Conservation (phyloP, 306 rosid genomes). For the Cucumis melo region DNA sequence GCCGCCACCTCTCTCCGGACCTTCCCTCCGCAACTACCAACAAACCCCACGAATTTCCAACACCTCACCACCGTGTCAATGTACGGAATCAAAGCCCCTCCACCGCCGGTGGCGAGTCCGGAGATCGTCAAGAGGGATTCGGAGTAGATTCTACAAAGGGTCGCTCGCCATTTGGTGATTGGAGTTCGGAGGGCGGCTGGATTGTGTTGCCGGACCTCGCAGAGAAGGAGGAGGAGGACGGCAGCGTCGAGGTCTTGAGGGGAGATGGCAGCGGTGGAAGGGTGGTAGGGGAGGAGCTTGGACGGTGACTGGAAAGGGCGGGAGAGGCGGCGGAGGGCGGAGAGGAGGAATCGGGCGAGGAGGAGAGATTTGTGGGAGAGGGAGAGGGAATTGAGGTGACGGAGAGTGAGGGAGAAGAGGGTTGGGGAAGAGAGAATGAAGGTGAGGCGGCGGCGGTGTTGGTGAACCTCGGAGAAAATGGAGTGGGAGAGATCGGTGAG, state of each 20-base stretch:
- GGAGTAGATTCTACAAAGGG: conserved; percentile 14
- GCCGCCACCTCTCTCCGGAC: conserved; percentile 33
- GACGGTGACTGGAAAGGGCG: conserved; percentile 23
- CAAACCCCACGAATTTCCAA: conserved; percentile 32
- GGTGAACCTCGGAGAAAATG: conserved; percentile 35
- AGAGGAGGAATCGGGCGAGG: conserved; percentile 62
- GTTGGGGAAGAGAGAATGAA: conserved; percentile 54
- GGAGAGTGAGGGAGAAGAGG: conserved; percentile 56
- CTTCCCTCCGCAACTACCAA: conserved; percentile 15
- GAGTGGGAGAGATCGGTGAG: conserved; percentile 53
- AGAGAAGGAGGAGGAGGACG: conserved; percentile 58
- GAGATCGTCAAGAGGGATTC: conserved; percentile 22
- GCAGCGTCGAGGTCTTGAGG: conserved; percentile 52
- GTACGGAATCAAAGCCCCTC: conserved; percentile 36
- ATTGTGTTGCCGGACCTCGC: conserved; percentile 52
- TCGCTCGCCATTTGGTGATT: conserved; percentile 35
- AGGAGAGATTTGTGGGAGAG: conserved; percentile 54
- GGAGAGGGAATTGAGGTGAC: conserved; percentile 52
- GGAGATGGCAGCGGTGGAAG: conserved; percentile 12
- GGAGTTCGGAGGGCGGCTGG: conserved; percentile 37
- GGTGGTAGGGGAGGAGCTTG: conserved; percentile 2
- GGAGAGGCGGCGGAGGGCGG: conserved; percentile 52
- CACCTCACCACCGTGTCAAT: conserved; percentile 48
- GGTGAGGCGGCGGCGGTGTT: conserved; percentile 48
- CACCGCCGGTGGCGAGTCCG: conserved; percentile 23